Evolutionary conservation across 495 filamentous ascomycete genomes (phyloP), one percentile per base, ranked within the genome.

Genomic region (Aspergillus hancockii): DNA sequence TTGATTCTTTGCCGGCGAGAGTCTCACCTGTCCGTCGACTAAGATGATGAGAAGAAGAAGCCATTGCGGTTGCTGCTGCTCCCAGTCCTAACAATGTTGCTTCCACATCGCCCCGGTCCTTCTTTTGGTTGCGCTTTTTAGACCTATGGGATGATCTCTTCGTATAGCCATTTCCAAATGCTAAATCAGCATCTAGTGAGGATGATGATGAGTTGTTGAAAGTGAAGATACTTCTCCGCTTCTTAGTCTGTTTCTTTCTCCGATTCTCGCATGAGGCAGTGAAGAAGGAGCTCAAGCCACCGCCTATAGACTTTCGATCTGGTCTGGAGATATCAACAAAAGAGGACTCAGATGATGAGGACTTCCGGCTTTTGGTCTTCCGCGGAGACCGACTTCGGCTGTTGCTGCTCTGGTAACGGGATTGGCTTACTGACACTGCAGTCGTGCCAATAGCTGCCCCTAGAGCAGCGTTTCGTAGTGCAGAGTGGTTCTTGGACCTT

Each of bases 131-230:
- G 5, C 55, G 57, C 54, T 73, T 75, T 54, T 70, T 70, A 4
- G 66, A 61, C 61, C 68, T 75, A 41, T 61, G 65, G 21, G 63
- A 54, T 49, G 63, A 57, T 57, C 70, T 75, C 61, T 72, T 75
- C 0, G 72, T 43, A 23, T 72, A 73, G 3, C 72, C 71, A 50
- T 51, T 67, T 16, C 75, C 71, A 63, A 82, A 86, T 0, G 79
- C 80, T 18, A 87, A 70, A 59, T 81, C 82, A 21, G 71, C 70
- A 64, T 84, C 83, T 9, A 83, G 74, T 1, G 85, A 86, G 0
- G 84, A 86, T 2, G 82, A 83, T 7, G 85, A 88, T 1, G 75
- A 80, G 61, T 84, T 84, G 31, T 78, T 77, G 63, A 87, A 84
- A 47, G 73, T 80, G 71, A 88, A 88, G 63, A 89, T 83, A 25